Conservation (phyloP, 1,284 basidiomycete species). For the Ustilago crameri region DNA sequence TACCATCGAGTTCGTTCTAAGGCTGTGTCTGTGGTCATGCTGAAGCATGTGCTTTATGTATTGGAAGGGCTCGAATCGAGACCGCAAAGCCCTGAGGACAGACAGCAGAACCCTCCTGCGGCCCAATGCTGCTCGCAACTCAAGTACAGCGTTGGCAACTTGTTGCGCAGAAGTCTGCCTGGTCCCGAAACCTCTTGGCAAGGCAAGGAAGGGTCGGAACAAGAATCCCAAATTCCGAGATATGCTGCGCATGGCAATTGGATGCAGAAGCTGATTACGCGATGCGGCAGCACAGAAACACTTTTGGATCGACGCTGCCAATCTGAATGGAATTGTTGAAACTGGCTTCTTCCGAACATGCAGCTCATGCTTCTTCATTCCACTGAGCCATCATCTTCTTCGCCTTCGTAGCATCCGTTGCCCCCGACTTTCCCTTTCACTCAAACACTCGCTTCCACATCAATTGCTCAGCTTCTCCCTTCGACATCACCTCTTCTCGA, state of each 20-base stretch:
- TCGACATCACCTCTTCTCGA: not conserved
- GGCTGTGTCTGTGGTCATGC: too few relatives aligned
- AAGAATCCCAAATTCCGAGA: constrained; percentile 16
- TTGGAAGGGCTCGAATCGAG: too few relatives aligned
- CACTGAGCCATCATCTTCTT: not conserved
- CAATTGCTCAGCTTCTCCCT: not conserved
- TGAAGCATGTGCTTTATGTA: too few relatives aligned
- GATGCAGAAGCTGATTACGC: constrained; percentile 36
- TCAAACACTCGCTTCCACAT: not conserved
- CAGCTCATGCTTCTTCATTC: constrained; percentile 6
- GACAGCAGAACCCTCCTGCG: too few relatives aligned
- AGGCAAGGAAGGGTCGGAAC: not conserved
- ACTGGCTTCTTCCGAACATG: constrained; percentile 1
- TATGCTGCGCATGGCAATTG: constrained; percentile 6
- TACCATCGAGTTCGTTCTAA: not conserved
- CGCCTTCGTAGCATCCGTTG: not conserved
- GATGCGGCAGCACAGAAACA: constrained; percentile 17
- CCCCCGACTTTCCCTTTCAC: not conserved
- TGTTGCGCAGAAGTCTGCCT: too few relatives aligned
- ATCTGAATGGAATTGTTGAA: not conserved
- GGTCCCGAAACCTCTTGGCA: not conserved
- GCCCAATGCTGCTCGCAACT: too few relatives aligned
- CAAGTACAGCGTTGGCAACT: too few relatives aligned
- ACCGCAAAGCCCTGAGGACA: too few relatives aligned
- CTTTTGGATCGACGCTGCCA: constrained; percentile 7